Evolutionary conservation across 306 rosid species (phyloP).

Genomic region (Cucurbita ficifolia): DNA sequence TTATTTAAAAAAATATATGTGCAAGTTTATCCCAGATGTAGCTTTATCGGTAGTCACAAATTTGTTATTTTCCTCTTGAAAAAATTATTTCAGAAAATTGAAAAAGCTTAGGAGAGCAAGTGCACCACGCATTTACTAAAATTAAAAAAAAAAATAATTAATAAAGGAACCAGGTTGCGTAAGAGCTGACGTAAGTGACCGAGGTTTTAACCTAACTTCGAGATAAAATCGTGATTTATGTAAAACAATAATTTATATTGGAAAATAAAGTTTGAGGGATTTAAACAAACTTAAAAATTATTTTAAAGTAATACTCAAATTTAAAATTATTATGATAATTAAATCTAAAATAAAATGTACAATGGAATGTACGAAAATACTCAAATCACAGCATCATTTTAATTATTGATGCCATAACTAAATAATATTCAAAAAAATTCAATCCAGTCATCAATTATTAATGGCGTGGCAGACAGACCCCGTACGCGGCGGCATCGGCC

Average conservation of each 20-base stretch:
- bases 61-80: too few relatives aligned
- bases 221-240: neutral
- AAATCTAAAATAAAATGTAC: neutral
- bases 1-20: too few relatives aligned
- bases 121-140: neutral
- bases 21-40: too few relatives aligned
- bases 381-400: neutral
- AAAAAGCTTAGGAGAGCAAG: neutral
- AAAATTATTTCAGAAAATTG: too few relatives aligned
- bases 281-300: too few relatives aligned
- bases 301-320: neutral
- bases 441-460: neutral
- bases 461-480: constrained; percentile 1
- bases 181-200: neutral
- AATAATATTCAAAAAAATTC: neutral
- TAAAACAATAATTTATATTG: neutral
- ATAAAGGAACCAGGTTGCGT: neutral
- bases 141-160: too few relatives aligned
- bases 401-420: neutral
- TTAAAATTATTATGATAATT: neutral
- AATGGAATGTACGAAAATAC: neutral
- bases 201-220: neutral
- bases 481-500: neutral
- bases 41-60: too few relatives aligned
- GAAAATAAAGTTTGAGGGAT: neutral